Evolutionary conservation across 2,329 filamentous ascomycete species (phyloP).

Genomic region (Bertia moriformis): DNA sequence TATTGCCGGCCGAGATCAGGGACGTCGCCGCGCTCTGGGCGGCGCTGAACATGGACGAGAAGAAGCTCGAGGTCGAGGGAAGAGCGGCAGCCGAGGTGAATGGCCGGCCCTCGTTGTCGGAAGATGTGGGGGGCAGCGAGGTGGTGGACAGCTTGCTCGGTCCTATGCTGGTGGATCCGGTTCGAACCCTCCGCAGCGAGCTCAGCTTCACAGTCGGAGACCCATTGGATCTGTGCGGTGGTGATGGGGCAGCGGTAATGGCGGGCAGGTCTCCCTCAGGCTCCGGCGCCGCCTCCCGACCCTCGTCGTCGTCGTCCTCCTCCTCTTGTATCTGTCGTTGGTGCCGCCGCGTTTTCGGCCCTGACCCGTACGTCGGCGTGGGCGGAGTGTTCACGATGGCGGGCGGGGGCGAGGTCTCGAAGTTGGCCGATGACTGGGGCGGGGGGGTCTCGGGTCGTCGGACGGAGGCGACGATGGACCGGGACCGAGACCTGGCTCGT

Average conservation of each 20-base stretch:
- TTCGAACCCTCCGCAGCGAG: slow-evolving; percentile 42
- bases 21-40: slow-evolving; percentile 83
- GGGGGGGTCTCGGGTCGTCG: slow-evolving; percentile 9
- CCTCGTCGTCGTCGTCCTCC: no score
- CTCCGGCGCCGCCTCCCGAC: no score
- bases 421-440: slow-evolving; percentile 4
- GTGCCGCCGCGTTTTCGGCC: no score
- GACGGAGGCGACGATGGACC: slow-evolving; percentile 8
- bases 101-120: slow-evolving; percentile 55
- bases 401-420: slow-evolving; percentile 33
- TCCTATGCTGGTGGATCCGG: slow-evolving; percentile 36
- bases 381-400: slow-evolving; percentile 52
- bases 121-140: slow-evolving; percentile 58
- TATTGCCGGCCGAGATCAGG: slow-evolving; percentile 37
- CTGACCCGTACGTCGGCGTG: slow-evolving; percentile 48
- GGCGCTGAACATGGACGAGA: slow-evolving; percentile 81
- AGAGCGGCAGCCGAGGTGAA: slow-evolving; percentile 30
- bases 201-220: slow-evolving; percentile 58
- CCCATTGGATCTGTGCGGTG: no score
- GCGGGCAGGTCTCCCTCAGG: slow-evolving; percentile 11
- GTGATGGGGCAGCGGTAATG: slow-evolving; percentile 8
- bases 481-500: slow-evolving; percentile 7
- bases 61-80: slow-evolving; percentile 59
- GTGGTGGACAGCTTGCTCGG: slow-evolving; percentile 82
- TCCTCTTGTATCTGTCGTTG: no score